Conservation (phyloP, 139 green algal species). For the Tetraselmis chui region DNA sequence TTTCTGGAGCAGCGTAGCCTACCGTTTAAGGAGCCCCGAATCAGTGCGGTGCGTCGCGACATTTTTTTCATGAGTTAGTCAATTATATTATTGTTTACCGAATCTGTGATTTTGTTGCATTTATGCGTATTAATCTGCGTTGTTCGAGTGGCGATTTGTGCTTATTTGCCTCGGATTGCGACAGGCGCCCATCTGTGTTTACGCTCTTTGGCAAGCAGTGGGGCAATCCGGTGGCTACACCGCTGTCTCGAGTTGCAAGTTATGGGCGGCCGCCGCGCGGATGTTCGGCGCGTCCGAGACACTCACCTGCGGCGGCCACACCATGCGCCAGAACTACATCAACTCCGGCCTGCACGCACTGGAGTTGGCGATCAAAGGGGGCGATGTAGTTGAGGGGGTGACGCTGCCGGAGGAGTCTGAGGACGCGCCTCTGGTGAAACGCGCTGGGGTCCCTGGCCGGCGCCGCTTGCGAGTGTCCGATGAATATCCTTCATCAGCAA, state of each 20-base stretch:
- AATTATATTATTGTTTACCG: neutral
- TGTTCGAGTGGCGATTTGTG: too few relatives aligned
- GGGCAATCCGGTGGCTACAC: neutral
- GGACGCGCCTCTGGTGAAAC: neutral
- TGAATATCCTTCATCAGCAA: too few relatives aligned
- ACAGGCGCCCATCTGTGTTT: neutral
- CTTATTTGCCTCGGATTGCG: too few relatives aligned
- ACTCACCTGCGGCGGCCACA: neutral
- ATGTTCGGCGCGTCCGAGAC: neutral
- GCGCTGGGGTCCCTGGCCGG: too few relatives aligned
- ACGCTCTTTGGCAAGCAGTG: neutral
- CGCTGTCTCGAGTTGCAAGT: neutral
- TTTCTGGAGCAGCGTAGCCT: neutral
- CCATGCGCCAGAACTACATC: neutral
- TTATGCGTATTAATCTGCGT: too few relatives aligned
- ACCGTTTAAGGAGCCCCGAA: neutral
- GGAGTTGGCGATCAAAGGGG: neutral
- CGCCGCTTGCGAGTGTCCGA: too few relatives aligned
- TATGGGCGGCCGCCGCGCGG: neutral
- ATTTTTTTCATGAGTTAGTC: neutral
- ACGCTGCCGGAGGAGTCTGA: neutral
- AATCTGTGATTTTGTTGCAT: too few relatives aligned
- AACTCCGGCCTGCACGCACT: neutral
- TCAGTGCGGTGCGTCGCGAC: neutral
- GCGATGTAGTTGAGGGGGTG: neutral